These are phyloP conservation scores for Ophiocordyceps robertsii DNA, from an alignment of 2,329 filamentous ascomycete genomes.

Conservation along the genomic window DNA sequence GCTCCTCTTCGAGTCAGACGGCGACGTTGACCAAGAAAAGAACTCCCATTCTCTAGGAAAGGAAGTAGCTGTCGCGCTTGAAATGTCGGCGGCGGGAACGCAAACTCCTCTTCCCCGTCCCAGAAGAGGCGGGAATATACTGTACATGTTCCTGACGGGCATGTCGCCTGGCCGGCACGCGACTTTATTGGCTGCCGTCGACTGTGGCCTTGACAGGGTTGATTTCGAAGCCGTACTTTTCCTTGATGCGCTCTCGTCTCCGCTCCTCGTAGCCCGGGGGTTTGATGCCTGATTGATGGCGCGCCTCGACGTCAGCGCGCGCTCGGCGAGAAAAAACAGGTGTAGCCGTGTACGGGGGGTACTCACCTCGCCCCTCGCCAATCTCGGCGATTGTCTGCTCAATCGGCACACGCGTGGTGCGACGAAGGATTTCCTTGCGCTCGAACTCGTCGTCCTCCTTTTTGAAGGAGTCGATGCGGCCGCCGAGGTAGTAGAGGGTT, in stretches of 20 bases:
- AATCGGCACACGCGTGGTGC: slow-evolving; percentile 57
- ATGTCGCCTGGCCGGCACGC: background rate
- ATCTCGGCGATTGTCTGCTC: slow-evolving; percentile 71
- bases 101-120: background rate
- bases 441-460: slow-evolving; percentile 57
- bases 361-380: slow-evolving; percentile 75
- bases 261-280: slow-evolving; percentile 76
- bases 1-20: too few relatives aligned
- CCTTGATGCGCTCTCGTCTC: slow-evolving; percentile 66
- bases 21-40: background rate
- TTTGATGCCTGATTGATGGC: slow-evolving; percentile 49
- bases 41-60: background rate
- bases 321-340: background rate
- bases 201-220: slow-evolving; percentile 44
- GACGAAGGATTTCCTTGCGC: slow-evolving; percentile 60
- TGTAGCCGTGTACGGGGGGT: background rate
- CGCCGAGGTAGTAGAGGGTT: slow-evolving; percentile 56
- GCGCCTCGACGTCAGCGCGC: background rate
- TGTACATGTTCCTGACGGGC: background rate
- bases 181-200: slow-evolving; percentile 26
- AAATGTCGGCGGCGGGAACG: background rate
- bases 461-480: slow-evolving; percentile 38
- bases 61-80: background rate
- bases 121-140: background rate
- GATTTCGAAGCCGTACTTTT: slow-evolving; percentile 80